Base-by-base conservation (phyloP, 768 basidiomycete genomes). In the Leccinum disarticulatum region DNA sequence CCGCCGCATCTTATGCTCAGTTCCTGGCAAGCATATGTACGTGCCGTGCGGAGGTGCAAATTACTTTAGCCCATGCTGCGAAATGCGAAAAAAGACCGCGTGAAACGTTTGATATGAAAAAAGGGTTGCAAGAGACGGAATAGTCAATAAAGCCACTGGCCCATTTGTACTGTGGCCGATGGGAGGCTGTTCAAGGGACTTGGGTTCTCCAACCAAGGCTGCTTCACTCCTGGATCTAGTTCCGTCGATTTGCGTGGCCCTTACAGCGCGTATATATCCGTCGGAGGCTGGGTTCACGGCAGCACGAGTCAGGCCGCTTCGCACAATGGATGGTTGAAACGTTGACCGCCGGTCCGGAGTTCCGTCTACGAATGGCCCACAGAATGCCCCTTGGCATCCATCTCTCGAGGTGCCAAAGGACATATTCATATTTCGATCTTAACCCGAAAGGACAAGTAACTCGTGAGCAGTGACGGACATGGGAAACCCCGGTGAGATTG, bases 361-460 rank as follows among this genome's bases (percentile, higher is more conserved):
- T 11, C 52, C 54, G 6, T 49, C 36, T 35, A 55, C 27, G 57
- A 52, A 43, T 47, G 46, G 33, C n/a, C n/a, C n/a, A n/a, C n/a
- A n/a, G n/a, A 15, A 69, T 60, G 0, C 67, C 67, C 49, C 67
- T 43, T 58, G 61, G 27, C 60, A 50, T 28, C 67, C 67, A 47
- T 68, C 65, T 11, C 27, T 41, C 31, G 65, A 68, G 33, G 62
- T 28, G 8, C 54, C 58, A 25, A 59, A 31, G 48, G 59, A 59
- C 31, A 66, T 17, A 3, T 41, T 58, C 36, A 64, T 17, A 2
- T 41, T 19, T 38, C 17, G 27, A 4, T 22, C 31, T 1, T 15
- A 9, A 19, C 67, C 67, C 3, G 67, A 48, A 46, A 69, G 68
- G 30, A 58, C 56, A 15, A 68, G n/a, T 22, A 68, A 51, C 2